Conservation (phyloP, 2,329 filamentous ascomycete species). For the Didymella keratinophila region DNA sequence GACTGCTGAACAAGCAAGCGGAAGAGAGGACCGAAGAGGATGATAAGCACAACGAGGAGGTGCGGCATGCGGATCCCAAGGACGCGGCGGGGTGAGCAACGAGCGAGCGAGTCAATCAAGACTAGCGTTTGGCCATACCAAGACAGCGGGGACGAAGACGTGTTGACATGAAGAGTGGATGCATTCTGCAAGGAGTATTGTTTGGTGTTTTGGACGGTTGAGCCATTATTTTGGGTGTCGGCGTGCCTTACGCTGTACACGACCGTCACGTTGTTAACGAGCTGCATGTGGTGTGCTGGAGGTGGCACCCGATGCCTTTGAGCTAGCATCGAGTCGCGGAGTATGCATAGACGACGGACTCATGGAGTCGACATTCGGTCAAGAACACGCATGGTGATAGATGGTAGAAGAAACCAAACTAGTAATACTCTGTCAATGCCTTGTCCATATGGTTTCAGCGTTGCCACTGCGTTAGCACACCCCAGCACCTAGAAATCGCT, state of each 20-base stretch:
- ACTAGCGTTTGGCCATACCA: background rate
- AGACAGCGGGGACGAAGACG: background rate
- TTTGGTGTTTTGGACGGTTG: background rate
- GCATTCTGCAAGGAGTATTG: background rate
- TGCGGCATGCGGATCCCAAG: conserved; percentile 8
- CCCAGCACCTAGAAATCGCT: too few relatives aligned
- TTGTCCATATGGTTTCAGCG: background rate
- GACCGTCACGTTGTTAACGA: background rate
- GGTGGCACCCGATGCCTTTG: background rate
- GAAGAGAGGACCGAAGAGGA: conserved; percentile 26
- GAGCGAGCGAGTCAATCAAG: background rate
- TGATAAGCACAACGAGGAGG: conserved; percentile 20
- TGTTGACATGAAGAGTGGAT: background rate
- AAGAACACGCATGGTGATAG: background rate
- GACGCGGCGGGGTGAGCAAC: conserved; percentile 12
- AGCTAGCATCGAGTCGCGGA: background rate
- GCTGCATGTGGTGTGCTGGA: background rate
- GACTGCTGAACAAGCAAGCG: conserved; percentile 30
- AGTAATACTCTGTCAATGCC: background rate
- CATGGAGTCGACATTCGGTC: background rate
- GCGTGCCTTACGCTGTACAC: background rate
- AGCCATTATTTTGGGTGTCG: background rate
- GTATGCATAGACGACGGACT: background rate
- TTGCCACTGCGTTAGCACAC: background rate
- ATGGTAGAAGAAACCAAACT: background rate